Evolutionary conservation across 371 early-diverging fungal species (phyloP), one percentile per base, ranked within the genome.

Genomic region (Rhizopus stolonifer): DNA sequence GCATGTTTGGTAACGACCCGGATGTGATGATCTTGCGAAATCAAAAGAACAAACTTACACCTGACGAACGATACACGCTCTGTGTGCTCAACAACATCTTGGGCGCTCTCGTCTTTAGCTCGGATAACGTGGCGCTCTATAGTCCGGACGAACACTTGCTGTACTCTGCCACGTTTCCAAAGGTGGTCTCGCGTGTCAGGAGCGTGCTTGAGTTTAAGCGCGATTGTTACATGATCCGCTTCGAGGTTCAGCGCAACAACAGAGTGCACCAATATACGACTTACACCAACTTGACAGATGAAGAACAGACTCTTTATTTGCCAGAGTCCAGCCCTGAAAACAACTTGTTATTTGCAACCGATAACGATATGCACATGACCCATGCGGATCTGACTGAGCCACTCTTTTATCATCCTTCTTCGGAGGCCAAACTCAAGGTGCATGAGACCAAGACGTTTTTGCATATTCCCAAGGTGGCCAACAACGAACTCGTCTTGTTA

Each of bases 1-100:
- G 80, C 18, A 77, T 81, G 75, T 83, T 81, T 68, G 84, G 84
- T 24, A 83, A 81, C 45, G 84, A 83, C 29, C 81, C 84, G 13
- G 84, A 83, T 29, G 84, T 83, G 15, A 77, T 73, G 69, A 79
- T 81, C 22, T 39, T 81, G 17, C 77, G 84, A 2, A 65, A 77
- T 15, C 66, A 62, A 56, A 74, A 79, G 43, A 77, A 80, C 52
- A 78, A 74, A 49, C 54, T 83, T 18, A 79, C 46, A 6, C 49
- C 52, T 6, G 65, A 66, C 11, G 81, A 83, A 40, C 69, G 75
- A 11, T 68, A 74, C 29, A 80, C 84, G 0, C 52, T 83, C n/a
- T 75, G 80, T 58, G 61, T 77, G 0, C 51, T 83, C 25, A 83
- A 83, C 54, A 81, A 83, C 34, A 56, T 83, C 7, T 53, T 83